phyloP scores from a whole-genome alignment of 495 filamentous ascomycete species.

The Penicillium lividum region DNA sequence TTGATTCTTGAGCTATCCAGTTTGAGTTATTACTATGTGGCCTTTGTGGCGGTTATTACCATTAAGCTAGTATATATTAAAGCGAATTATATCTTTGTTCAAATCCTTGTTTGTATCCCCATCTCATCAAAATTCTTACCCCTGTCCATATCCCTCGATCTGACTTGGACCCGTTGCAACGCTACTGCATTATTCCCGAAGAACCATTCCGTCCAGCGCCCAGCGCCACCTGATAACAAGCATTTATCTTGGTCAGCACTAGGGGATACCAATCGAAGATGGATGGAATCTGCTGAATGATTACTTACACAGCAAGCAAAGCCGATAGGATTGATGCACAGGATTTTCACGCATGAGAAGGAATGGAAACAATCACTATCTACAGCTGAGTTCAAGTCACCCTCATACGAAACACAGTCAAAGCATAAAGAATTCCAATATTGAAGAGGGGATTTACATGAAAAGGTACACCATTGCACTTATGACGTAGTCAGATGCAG shows the following conservation, averaged over 20 bases:
- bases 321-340: neutral
- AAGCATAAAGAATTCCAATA: neutral
- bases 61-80: neutral
- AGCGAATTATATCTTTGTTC: neutral
- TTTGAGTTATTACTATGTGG: too few relatives aligned
- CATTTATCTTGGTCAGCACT: neutral
- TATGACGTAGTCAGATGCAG: neutral
- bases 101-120: neutral
- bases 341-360: neutral
- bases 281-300: neutral
- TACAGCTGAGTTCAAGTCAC: neutral
- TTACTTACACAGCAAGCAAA: neutral
- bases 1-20: neutral
- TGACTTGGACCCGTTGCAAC: neutral
- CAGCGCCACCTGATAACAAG: neutral
- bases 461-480: neutral
- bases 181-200: neutral
- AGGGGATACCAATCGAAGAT: neutral
- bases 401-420: neutral
- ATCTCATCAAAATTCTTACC: neutral
- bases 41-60: neutral
- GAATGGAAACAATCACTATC: neutral
- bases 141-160: neutral
- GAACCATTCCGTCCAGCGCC: neutral
- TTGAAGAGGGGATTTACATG: neutral